Evolutionary conservation across 768 basidiomycete genomes (phyloP).

Genomic region (Mycena haematopus): DNA sequence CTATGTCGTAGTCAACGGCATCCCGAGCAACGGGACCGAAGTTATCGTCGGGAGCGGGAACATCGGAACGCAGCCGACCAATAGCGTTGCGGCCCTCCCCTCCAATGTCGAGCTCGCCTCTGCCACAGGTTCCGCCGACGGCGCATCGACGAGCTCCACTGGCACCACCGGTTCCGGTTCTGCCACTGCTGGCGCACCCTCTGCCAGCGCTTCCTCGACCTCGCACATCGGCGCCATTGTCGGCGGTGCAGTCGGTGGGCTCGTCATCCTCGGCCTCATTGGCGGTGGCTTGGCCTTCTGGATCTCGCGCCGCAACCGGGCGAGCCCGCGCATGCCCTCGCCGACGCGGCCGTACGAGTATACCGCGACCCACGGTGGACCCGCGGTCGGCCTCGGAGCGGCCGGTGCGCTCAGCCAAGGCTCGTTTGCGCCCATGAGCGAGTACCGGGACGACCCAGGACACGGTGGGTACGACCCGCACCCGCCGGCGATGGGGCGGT

Average conservation of each 20-base stretch:
- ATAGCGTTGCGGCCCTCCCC: constrained; percentile 53
- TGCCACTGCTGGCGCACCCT: constrained; percentile 24
- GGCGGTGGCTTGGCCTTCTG: constrained; percentile 42
- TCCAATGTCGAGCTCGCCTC: constrained; percentile 49
- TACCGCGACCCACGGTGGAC: constrained; percentile 22
- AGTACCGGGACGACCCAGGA: constrained; percentile 18
- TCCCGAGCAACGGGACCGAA: constrained; percentile 81
- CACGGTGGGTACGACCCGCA: constrained; percentile 14
- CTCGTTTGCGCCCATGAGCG: constrained; percentile 1
- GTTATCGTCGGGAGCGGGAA: constrained; percentile 82
- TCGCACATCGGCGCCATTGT: constrained; percentile 41
- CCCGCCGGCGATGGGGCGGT: constrained; percentile 22
- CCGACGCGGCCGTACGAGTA: constrained; percentile 33
- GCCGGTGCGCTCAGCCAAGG: constrained; percentile 15
- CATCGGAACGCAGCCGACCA: constrained; percentile 72
- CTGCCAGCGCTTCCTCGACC: constrained; percentile 13
- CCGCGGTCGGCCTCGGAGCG: constrained; percentile 21
- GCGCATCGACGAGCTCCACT: constrained; percentile 29
- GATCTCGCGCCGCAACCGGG: constrained; percentile 71
- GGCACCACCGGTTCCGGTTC: constrained; percentile 12
- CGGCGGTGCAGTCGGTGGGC: constrained; percentile 48
- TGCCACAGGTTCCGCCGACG: constrained; percentile 47
- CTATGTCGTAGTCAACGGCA: constrained; percentile 83
- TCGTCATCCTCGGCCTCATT: constrained; percentile 46
- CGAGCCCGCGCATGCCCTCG: constrained; percentile 60